phyloP scores from a whole-genome alignment of 78 protist genomes.

The Protostelium mycophagum region DNA sequence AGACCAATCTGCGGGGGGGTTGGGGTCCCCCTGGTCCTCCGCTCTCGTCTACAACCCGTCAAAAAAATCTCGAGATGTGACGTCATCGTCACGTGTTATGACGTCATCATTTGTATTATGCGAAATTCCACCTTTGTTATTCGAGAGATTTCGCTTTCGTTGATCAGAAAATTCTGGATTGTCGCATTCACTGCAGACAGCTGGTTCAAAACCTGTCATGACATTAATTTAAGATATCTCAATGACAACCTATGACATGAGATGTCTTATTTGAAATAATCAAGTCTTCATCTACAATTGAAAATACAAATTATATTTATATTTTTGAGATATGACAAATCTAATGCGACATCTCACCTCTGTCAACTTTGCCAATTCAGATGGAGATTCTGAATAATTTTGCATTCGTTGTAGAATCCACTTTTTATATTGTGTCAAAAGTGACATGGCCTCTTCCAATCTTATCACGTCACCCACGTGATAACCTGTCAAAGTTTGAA shows the following conservation, averaged over 20 bases:
- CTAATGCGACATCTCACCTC: neutral
- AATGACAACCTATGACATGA: too few relatives aligned
- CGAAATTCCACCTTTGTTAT: neutral
- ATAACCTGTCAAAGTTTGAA: neutral
- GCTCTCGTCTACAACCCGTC: neutral
- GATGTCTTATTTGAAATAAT: too few relatives aligned
- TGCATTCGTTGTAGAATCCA: neutral
- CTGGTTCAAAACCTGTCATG: neutral
- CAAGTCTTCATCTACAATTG: too few relatives aligned
- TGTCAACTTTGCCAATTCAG: neutral
- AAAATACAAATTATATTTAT: too few relatives aligned
- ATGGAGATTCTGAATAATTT: neutral
- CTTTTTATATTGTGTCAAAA: neutral
- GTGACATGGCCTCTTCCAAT: neutral
- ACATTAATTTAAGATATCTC: too few relatives aligned
- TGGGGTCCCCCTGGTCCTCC: neutral
- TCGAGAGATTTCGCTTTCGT: neutral
- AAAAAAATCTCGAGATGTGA: too few relatives aligned
- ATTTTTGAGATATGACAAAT: too few relatives aligned
- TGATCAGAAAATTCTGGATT: neutral
- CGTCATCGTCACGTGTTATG: too few relatives aligned
- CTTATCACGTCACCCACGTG: neutral
- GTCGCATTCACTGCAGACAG: neutral
- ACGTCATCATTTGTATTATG: neutral
- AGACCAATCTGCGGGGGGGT: neutral